Evolutionary conservation across 2,329 filamentous ascomycete genomes (phyloP).

Genomic region (Pseudogymnoascus sp.): DNA sequence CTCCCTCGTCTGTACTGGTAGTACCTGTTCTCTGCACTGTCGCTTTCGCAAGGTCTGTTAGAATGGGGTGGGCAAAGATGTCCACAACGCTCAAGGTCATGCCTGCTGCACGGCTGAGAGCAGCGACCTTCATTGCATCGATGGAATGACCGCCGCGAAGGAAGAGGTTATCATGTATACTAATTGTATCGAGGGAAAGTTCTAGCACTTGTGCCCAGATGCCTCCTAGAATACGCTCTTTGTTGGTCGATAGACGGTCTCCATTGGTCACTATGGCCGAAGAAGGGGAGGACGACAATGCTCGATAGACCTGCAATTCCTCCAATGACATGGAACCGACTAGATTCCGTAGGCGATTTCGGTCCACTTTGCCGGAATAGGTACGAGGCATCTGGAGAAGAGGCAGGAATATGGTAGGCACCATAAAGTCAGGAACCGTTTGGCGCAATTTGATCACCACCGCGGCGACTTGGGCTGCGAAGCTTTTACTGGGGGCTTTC

Average conservation of each 20-base stretch:
- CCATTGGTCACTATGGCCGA: not conserved
- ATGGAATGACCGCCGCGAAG: slow-evolving; percentile 39
- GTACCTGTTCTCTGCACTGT: not conserved
- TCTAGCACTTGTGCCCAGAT: slow-evolving; percentile 39
- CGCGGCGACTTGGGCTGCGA: not conserved
- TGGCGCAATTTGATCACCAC: not conserved
- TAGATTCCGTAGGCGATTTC: slow-evolving; percentile 17
- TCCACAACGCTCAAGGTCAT: slow-evolving; percentile 12
- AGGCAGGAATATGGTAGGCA: slow-evolving; percentile 29
- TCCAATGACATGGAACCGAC: not conserved
- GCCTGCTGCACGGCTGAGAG: slow-evolving; percentile 21
- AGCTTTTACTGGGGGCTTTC: not conserved
- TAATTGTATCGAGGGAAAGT: slow-evolving; percentile 25
- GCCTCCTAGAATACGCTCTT: slow-evolving; percentile 19
- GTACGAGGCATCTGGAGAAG: slow-evolving; percentile 25
- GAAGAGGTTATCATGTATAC: slow-evolving; percentile 32
- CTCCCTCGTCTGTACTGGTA: not conserved
- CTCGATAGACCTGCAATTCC: not conserved
- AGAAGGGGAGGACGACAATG: not conserved
- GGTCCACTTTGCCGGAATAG: slow-evolving; percentile 28
- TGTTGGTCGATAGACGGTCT: not conserved
- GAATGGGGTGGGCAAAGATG: slow-evolving; percentile 14
- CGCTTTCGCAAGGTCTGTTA: slow-evolving; percentile 11
- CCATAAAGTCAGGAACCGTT: slow-evolving; percentile 31
- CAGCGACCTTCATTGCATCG: slow-evolving; percentile 36